Base-by-base conservation (phyloP, 2,329 filamentous ascomycete species). In the Penicillium sp. region DNA sequence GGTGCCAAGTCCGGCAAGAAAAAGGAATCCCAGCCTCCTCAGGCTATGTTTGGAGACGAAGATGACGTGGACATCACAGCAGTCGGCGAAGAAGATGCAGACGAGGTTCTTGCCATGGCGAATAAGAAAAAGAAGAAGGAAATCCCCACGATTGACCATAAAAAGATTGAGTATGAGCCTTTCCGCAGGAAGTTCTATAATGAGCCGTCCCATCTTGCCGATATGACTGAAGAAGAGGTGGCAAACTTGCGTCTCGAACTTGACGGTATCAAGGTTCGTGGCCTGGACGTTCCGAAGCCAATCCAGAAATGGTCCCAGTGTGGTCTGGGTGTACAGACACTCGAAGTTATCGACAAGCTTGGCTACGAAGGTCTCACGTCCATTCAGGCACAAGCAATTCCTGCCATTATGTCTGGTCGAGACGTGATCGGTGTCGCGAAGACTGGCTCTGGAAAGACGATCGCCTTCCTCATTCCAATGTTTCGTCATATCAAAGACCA, bases 401-500 rank as follows among this genome's bases (percentile, higher is more conserved):
- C 94, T 2, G 87, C 91, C 9, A 89, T 96, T 64, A 96, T 97
- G 89, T 95, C 92, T 25, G 94, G 94, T 9, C 85, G 91, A 61
- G 94, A 99, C 76, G 89, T 96, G 33, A 90, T 99, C 57, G 94
- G 92, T 60, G 91, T 99, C 47, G 94, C 94, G 16, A 97, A 97
- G 76, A 99, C 94, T 24, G 94, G 94, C 5, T 97, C 94, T 24
- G 94, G 94, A 69, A 99, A 99, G 76, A 99, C 94, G 0, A 85
- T 97, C 63, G 94, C 94, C 5, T 99, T 97, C 69, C 76, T 96
- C 27, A 81, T 99, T 40, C 94, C 94, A 33, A 96, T 97, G 90
- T 96, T 99, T 70, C 85, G 94, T 50, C 94, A 99, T 69, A 96
- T 97, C 75, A 94, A 92, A 72, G 94, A 97, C 66, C 94, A 99